phyloP scores from a whole-genome alignment of 2,329 filamentous ascomycete species.

The Ophiostoma angusticollis region DNA sequence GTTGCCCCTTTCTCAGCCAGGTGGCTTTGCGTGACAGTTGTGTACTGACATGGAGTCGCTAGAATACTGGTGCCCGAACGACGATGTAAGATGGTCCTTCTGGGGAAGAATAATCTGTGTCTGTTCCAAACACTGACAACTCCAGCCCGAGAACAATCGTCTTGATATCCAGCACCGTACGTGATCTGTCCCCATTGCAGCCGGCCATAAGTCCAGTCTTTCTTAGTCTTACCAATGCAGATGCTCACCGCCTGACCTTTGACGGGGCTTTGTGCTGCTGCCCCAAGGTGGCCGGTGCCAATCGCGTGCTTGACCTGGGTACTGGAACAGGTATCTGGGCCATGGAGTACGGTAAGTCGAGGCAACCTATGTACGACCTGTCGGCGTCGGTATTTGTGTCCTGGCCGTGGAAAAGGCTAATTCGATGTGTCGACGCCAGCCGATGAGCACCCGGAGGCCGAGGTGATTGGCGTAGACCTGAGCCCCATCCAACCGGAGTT shows the following conservation, averaged over 20 bases:
- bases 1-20: too few species aligned
- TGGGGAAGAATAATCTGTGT: too few species aligned
- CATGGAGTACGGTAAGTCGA: constrained; percentile 14
- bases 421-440: constrained; percentile 2
- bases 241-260: constrained; percentile 11
- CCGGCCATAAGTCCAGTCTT: neutral
- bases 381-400: too few species aligned
- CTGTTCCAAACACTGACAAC: neutral
- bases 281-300: constrained; percentile 12
- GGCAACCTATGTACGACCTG: too few species aligned
- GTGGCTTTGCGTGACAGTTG: too few species aligned
- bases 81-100: too few species aligned
- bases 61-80: constrained; percentile 13
- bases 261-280: constrained; percentile 10
- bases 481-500: constrained; percentile 15
- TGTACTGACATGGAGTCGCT: too few species aligned
- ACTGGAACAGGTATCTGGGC: constrained; percentile 15
- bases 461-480: constrained; percentile 15
- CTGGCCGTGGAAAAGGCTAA: neutral
- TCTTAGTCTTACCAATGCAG: neutral
- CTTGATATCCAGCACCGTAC: constrained; percentile 11
- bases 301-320: constrained; percentile 14
- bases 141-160: constrained; percentile 10
- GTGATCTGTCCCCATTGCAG: neutral
- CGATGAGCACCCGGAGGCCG: constrained; percentile 13